Evolutionary conservation across 2,329 filamentous ascomycete genomes (phyloP).

Genomic region (Coniella lustricola): DNA sequence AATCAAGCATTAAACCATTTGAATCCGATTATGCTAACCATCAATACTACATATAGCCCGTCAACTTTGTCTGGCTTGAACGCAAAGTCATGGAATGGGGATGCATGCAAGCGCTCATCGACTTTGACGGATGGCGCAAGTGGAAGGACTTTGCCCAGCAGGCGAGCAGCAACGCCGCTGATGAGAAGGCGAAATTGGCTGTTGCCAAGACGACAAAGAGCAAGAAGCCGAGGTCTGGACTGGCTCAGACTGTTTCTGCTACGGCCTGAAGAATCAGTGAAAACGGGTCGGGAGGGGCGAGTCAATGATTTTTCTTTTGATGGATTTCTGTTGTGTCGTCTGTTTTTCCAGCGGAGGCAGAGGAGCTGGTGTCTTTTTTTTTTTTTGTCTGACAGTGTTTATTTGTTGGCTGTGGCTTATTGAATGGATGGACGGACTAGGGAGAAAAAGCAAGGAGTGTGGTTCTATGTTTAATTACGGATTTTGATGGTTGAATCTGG

Average conservation of each 20-base stretch:
- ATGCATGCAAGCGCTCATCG: constrained; percentile 98
- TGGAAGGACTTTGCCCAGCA: constrained; percentile 75
- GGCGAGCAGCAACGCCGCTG: constrained; percentile 15
- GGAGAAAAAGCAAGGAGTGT: too few species aligned
- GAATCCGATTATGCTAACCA: constrained; percentile 4
- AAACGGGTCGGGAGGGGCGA: too few species aligned
- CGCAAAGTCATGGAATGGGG: constrained; percentile 99
- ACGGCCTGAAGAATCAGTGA: constrained; percentile 1
- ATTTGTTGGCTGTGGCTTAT: too few species aligned
- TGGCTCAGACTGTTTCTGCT: constrained; percentile 11
- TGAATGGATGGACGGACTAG: too few species aligned
- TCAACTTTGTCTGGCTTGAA: constrained; percentile 96
- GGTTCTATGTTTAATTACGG: too few species aligned
- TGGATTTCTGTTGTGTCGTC: not conserved
- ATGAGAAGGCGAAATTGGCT: constrained; percentile 7
- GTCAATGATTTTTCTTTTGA: not conserved
- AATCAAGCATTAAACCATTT: too few species aligned
- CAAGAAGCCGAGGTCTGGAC: constrained; percentile 14
- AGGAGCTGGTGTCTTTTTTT: too few species aligned
- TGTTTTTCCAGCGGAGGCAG: not conserved
- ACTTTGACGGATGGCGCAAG: constrained; percentile 95
- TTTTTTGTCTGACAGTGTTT: too few species aligned
- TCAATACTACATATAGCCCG: constrained; percentile 53
- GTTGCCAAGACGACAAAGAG: constrained; percentile 12
- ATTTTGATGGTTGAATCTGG: too few species aligned